Conservation (phyloP, 768 basidiomycete species). For the Trametes gibbosa region DNA sequence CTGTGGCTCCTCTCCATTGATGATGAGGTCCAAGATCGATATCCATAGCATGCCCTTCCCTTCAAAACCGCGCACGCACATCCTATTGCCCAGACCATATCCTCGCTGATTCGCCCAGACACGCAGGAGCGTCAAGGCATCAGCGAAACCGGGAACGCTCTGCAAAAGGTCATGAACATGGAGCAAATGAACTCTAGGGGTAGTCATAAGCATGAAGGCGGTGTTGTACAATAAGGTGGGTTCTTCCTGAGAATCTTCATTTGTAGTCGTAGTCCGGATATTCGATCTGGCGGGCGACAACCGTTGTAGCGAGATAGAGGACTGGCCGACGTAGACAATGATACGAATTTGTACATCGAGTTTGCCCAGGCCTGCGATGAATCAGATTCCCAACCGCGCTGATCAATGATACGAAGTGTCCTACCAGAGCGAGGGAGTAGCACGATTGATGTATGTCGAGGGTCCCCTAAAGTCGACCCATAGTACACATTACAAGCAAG, state of each 20-base stretch:
- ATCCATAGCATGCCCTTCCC: slow-evolving; percentile 68
- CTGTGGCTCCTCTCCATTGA: slow-evolving; percentile 63
- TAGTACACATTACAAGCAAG: slow-evolving; percentile 61
- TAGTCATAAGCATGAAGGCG: slow-evolving; percentile 53
- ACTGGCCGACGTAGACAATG: slow-evolving; percentile 61
- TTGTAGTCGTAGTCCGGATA: slow-evolving; percentile 42
- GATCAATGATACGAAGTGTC: background rate
- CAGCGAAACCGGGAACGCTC: slow-evolving; percentile 55
- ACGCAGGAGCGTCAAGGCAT: slow-evolving; percentile 76
- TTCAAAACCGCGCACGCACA: slow-evolving; percentile 70
- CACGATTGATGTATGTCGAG: slow-evolving; percentile 63
- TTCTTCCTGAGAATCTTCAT: slow-evolving; percentile 28
- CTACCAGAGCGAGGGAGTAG: slow-evolving; percentile 52
- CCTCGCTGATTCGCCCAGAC: slow-evolving; percentile 92
- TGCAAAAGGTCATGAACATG: slow-evolving; percentile 45
- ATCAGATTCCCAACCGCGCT: background rate
- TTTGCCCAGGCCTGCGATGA: slow-evolving; percentile 43
- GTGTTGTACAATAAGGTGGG: slow-evolving; percentile 80
- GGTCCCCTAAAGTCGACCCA: slow-evolving; percentile 55
- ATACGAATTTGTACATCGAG: slow-evolving; percentile 70
- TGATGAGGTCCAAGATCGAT: slow-evolving; percentile 54
- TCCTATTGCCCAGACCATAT: slow-evolving; percentile 54
- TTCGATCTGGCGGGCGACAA: slow-evolving; percentile 78
- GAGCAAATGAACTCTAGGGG: slow-evolving; percentile 48
- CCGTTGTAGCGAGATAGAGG: slow-evolving; percentile 63